Base-by-base conservation (phyloP, 2,329 filamentous ascomycete genomes). In the Curvularia spicifera region DNA sequence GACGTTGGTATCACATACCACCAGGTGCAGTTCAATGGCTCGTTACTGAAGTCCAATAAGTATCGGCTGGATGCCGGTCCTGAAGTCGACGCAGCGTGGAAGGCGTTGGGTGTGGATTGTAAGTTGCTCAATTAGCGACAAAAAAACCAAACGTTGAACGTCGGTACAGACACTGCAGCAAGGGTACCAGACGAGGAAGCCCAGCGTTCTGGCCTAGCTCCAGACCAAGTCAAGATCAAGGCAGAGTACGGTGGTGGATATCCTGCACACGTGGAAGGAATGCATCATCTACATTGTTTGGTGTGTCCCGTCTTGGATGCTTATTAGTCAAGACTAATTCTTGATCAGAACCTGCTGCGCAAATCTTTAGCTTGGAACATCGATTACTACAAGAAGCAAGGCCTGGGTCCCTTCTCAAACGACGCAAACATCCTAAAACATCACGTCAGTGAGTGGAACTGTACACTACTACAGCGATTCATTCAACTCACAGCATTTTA, bases 341-440 rank as follows among this genome's bases (percentile, higher is more conserved):
- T 4, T 13, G 12, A 37, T 18, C 37, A 81, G 83, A 87, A 89
- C 47, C 78, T 88, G 5, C 69, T 89, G 8, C 83, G 86, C 1
- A 83, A 89, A 66, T 78, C 82, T 0, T 72, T 87, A 0, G 84
- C 83, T 58, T 88, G 82, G 76, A 88, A 88, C 64, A 83, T 84
- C 53, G 79, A 83, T 10, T 83, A 87, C 66, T 89, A 88, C 70
- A 81, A 81, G 57, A 66, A 68, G 0, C 67, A 81, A 44, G 82
- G 82, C 1, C 66, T 78, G 15, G 83, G 85, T 1, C 82, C 84
- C 0, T 89, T 88, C 64, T 70, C 70, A 22, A 87, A 88, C 61
- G 76, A 82, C 0, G 82, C 83, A 1, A 70, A 76, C 26, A 82
- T 88, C 39, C 68, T 88, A 6, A 81, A 80, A 47, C 78, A 81